Percentiles rank a stretch among this genome's conserved stretches.
Evolutionary conservation across 805 yeast genomes (phyloP).

Genomic region (Babjeviella inositovora): DNA sequence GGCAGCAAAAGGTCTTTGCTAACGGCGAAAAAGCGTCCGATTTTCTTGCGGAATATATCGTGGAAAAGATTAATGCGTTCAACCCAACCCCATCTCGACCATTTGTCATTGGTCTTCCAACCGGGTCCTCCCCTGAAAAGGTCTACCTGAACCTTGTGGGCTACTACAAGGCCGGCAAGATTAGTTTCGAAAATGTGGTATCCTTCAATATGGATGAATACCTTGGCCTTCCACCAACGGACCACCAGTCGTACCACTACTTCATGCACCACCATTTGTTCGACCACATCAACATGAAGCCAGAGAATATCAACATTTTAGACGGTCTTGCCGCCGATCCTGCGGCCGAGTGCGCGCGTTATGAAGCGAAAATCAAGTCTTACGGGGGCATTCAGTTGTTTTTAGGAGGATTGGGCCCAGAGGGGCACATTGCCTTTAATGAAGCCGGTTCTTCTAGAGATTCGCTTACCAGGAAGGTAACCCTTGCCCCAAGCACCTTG

Average conservation of each 20-base stretch:
- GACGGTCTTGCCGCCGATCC: constrained; percentile 31
- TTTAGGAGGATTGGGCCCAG: constrained; percentile 44
- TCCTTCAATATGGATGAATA: constrained; percentile 53
- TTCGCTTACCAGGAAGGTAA: constrained; percentile 27
- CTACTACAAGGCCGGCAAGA: constrained; percentile 20
- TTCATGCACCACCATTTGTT: constrained; percentile 41
- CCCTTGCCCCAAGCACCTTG: constrained; percentile 30
- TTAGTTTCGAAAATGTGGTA: constrained; percentile 33
- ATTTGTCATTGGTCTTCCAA: constrained; percentile 41
- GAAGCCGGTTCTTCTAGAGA: constrained; percentile 33
- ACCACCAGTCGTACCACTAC: constrained; percentile 37
- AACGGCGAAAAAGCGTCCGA: constrained; percentile 20
- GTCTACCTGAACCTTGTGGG: constrained; percentile 28
- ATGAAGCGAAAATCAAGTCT: constrained; percentile 28
- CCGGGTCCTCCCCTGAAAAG: constrained; percentile 46
- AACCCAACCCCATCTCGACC: constrained; percentile 26
- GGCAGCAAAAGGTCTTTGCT: constrained; percentile 12
- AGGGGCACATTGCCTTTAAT: constrained; percentile 47
- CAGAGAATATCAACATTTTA: constrained; percentile 33
- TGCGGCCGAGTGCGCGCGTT: constrained; percentile 25
- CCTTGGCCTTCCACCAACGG: constrained; percentile 25
- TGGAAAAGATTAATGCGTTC: constrained; percentile 22
- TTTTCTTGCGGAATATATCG: constrained; percentile 27
- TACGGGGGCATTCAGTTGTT: constrained; percentile 36
- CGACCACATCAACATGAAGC: constrained; percentile 35